Percentiles rank a stretch among this genome's conserved stretches.
phyloP scores from a whole-genome alignment of 352 stramenopile species.

The Sclerospora graminicola region DNA sequence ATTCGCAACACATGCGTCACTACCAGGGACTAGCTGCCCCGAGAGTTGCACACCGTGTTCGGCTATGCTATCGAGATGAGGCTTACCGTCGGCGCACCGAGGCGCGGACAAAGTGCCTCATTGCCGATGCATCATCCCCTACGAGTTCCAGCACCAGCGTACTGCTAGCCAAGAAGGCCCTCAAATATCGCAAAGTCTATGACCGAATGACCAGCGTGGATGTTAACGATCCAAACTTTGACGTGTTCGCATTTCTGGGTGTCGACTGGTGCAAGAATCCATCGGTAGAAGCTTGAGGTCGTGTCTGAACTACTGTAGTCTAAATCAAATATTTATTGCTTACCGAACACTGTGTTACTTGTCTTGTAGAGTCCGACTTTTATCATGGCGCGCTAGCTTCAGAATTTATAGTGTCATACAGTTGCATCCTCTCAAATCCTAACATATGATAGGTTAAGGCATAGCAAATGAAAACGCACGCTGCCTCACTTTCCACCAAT shows the following conservation, averaged over 20 bases:
- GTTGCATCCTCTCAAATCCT: no score
- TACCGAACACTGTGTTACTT: no score
- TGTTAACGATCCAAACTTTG: constrained; percentile 37
- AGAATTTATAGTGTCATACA: no score
- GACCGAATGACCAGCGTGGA: constrained; percentile 31
- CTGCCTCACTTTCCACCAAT: no score
- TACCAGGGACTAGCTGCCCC: constrained; percentile 1
- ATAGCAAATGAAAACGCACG: no score
- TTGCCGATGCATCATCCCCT: constrained; percentile 17
- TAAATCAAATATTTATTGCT: constrained; percentile 14
- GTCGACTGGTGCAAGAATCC: constrained; percentile 36
- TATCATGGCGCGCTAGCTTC: no score
- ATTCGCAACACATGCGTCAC: not conserved
- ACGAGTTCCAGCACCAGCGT: constrained; percentile 21
- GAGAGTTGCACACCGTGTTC: constrained; percentile 18
- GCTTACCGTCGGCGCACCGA: constrained; percentile 25
- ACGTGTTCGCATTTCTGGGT: constrained; percentile 43
- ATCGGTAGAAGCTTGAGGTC: constrained; percentile 4
- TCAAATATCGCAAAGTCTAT: constrained; percentile 46
- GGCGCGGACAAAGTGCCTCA: constrained; percentile 20
- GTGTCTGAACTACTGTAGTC: constrained; percentile 1
- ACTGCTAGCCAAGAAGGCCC: constrained; percentile 38
- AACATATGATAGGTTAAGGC: no score
- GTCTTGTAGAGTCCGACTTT: no score
- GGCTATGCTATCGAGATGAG: constrained; percentile 34